Percentiles rank a stretch among this genome's conserved stretches.
These are phyloP conservation scores for Prunus campanulata DNA, from an alignment of 306 rosid genomes.

Conservation along the genomic window DNA sequence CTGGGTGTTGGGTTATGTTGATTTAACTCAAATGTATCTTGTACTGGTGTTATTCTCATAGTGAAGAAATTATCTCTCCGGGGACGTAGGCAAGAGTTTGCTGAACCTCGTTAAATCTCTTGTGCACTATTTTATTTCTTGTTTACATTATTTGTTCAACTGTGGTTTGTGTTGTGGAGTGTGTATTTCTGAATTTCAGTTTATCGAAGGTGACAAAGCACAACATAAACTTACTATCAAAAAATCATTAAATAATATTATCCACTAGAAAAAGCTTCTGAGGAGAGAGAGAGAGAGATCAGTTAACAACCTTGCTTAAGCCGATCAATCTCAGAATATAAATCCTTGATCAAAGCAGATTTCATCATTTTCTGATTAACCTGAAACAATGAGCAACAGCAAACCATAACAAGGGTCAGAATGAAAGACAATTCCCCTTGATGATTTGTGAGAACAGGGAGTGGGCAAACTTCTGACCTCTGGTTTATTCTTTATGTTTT, in stretches of 20 bases:
- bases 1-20: too few species aligned
- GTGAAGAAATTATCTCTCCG: too few species aligned
- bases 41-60: too few species aligned
- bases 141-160: too few species aligned
- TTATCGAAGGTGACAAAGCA: too few species aligned
- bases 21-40: too few species aligned
- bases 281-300: neutral
- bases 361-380: conserved; percentile 99
- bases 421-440: neutral
- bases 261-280: neutral
- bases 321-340: conserved; percentile 92
- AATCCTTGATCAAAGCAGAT: conserved; percentile 94
- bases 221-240: neutral
- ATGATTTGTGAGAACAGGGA: neutral
- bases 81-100: too few species aligned
- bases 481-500: conserved; percentile 98
- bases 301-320: conserved; percentile 84
- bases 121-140: too few species aligned
- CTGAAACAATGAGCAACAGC: conserved; percentile 45
- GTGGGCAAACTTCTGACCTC: conserved; percentile 63
- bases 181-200: too few species aligned
- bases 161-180: too few species aligned
- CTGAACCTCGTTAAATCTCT: too few species aligned
- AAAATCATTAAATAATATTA: neutral
- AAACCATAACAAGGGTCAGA: conserved; percentile 24